These are phyloP conservation scores for Scytalidium lignicola DNA, from an alignment of 2,329 filamentous ascomycete species.

Conservation along the genomic window DNA sequence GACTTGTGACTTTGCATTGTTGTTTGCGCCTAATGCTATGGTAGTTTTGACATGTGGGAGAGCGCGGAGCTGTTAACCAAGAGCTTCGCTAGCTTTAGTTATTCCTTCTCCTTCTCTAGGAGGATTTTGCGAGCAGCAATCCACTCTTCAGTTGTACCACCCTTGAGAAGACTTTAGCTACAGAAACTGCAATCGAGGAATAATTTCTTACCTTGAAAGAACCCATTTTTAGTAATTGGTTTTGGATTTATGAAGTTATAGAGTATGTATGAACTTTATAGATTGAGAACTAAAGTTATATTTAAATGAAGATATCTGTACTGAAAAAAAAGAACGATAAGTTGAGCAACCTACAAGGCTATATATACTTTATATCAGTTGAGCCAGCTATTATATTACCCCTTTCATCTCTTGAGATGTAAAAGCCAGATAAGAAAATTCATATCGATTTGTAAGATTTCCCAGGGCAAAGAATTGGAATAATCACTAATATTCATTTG, in stretches of 20 bases:
- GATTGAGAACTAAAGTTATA: too few relatives aligned
- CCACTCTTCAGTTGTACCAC: slow-evolving; percentile 31
- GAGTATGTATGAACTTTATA: too few relatives aligned
- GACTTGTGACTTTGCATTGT: too few relatives aligned
- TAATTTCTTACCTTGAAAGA: neutral
- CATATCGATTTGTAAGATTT: neutral
- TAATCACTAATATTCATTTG: neutral
- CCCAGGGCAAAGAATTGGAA: neutral
- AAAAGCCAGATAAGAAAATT: neutral
- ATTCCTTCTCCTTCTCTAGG: slow-evolving; percentile 31
- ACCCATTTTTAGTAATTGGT: neutral
- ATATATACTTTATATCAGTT: too few relatives aligned
- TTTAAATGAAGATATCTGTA: too few relatives aligned
- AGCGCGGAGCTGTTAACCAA: slow-evolving; percentile 27
- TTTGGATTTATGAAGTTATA: too few relatives aligned
- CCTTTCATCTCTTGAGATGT: too few relatives aligned
- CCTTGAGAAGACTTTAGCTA: slow-evolving; percentile 13
- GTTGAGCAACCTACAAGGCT: too few relatives aligned
- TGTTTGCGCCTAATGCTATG: too few relatives aligned
- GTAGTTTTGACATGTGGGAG: slow-evolving; percentile 37
- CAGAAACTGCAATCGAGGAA: neutral
- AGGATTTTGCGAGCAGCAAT: slow-evolving; percentile 28
- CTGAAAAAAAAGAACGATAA: too few relatives aligned
- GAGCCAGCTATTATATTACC: neutral
- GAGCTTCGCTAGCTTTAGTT: slow-evolving; percentile 24